These are phyloP conservation scores for Westerdykella aurantiaca DNA, from an alignment of 2,329 filamentous ascomycete species.

Conservation along the genomic window DNA sequence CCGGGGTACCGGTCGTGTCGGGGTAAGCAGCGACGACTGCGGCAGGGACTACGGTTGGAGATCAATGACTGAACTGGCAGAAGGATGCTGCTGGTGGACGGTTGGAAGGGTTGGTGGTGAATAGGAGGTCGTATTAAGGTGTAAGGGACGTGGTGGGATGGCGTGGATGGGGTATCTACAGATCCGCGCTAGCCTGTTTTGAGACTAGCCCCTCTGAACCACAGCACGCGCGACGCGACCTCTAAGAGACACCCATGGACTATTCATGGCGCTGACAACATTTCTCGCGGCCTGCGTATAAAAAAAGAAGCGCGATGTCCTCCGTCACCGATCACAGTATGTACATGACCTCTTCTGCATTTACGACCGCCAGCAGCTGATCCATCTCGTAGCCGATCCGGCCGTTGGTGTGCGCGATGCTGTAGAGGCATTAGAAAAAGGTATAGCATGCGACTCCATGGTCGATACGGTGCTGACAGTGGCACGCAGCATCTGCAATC, in stretches of 20 bases:
- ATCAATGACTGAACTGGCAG: no score
- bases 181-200: background rate
- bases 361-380: constrained; percentile 15
- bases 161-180: no score
- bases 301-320: constrained; percentile 24
- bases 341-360: constrained; percentile 7
- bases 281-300: constrained; percentile 18
- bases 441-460: constrained; percentile 18
- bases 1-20: background rate
- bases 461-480: constrained; percentile 17
- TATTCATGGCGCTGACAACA: constrained; percentile 17
- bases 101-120: background rate
- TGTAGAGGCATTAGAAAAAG: constrained; percentile 33
- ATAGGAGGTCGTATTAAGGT: background rate
- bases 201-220: background rate
- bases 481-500: constrained; percentile 28
- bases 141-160: no score
- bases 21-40: no score
- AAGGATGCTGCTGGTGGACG: background rate
- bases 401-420: constrained; percentile 26
- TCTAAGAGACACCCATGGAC: background rate
- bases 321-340: constrained; percentile 22
- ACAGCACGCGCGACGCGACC: background rate
- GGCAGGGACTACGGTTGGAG: no score
- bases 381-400: constrained; percentile 22